Evolutionary conservation across 2,329 filamentous ascomycete species (phyloP).

Genomic region (Beauveria brongniartii): DNA sequence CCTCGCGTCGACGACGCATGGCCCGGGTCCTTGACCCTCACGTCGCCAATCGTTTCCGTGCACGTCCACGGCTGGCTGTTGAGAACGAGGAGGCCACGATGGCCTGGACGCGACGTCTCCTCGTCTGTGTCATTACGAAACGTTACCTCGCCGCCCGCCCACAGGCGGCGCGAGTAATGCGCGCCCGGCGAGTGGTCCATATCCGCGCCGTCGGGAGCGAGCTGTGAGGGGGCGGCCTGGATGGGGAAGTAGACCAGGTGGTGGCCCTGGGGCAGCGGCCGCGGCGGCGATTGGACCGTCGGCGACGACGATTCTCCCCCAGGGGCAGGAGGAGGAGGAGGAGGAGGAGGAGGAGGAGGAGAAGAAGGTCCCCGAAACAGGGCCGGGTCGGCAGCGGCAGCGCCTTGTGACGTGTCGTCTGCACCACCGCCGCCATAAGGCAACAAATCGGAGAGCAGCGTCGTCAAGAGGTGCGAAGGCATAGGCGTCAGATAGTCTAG

Average conservation of each 20-base stretch:
- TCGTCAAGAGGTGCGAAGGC: constrained; percentile 56
- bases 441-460: constrained; percentile 48
- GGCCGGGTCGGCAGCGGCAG: too few species aligned
- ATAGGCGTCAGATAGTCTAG: constrained; percentile 45
- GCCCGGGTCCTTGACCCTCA: constrained; percentile 19
- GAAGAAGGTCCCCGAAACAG: background rate
- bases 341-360: too few species aligned
- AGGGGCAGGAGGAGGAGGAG: background rate
- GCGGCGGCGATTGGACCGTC: constrained; percentile 17
- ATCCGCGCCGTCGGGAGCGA: constrained; percentile 82
- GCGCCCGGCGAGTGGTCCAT: constrained; percentile 64
- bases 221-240: constrained; percentile 47
- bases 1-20: constrained; percentile 10
- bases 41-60: constrained; percentile 36
- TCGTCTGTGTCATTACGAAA: constrained; percentile 31
- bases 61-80: constrained; percentile 35
- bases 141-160: constrained; percentile 70
- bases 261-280: constrained; percentile 56
- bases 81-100: constrained; percentile 28
- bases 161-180: constrained; percentile 71
- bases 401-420: background rate
- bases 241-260: constrained; percentile 86
- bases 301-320: constrained; percentile 10
- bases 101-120: constrained; percentile 16
- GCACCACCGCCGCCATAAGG: background rate